A percentile compares a stretch with the other conserved stretches of the same genome.
These are phyloP conservation scores for Rhizoclosmatium hyalinum DNA, from an alignment of 371 early-diverging fungal species.

Conservation along the genomic window DNA sequence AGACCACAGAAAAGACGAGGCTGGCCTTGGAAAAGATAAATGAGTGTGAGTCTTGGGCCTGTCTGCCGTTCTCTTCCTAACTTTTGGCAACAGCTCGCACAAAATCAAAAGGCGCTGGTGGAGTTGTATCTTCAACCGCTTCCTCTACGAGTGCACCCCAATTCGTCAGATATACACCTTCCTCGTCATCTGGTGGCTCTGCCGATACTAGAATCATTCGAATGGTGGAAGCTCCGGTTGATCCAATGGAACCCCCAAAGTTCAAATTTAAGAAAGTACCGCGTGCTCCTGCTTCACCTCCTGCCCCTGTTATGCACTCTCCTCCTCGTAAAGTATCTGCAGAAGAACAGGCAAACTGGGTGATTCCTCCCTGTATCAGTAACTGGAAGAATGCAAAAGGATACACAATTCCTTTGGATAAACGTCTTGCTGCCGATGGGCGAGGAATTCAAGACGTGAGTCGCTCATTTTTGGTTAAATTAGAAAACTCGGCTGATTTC, in stretches of 20 bases:
- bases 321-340: slow-evolving; percentile 95
- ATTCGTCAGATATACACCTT: slow-evolving; percentile 92
- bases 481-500: not conserved
- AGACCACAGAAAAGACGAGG: slow-evolving; percentile 86
- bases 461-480: not conserved
- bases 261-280: slow-evolving; percentile 93
- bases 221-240: slow-evolving; percentile 93
- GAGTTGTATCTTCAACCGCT: slow-evolving; percentile 44
- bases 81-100: slow-evolving; percentile 62
- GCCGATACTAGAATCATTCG: slow-evolving; percentile 78
- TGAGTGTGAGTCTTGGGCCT: slow-evolving; percentile 54
- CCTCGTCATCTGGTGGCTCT: slow-evolving; percentile 54
- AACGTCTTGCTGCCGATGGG: slow-evolving; percentile 96
- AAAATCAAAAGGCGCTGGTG: slow-evolving; percentile 72
- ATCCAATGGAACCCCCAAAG: slow-evolving; percentile 95
- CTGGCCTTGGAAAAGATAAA: slow-evolving; percentile 87
- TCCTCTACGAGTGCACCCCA: slow-evolving; percentile 68
- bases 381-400: slow-evolving; percentile 99
- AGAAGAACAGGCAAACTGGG: slow-evolving; percentile 95
- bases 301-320: slow-evolving; percentile 96
- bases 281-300: slow-evolving; percentile 87
- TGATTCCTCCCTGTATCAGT: slow-evolving; percentile 95
- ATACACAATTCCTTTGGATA: slow-evolving; percentile 96
- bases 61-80: not conserved
- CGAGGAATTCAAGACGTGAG: slow-evolving; percentile 87